Percentiles rank a stretch among this genome's conserved stretches.
These are phyloP conservation scores for Poteriospumella lacustris DNA, from an alignment of 108 stramenopile species.

Conservation along the genomic window DNA sequence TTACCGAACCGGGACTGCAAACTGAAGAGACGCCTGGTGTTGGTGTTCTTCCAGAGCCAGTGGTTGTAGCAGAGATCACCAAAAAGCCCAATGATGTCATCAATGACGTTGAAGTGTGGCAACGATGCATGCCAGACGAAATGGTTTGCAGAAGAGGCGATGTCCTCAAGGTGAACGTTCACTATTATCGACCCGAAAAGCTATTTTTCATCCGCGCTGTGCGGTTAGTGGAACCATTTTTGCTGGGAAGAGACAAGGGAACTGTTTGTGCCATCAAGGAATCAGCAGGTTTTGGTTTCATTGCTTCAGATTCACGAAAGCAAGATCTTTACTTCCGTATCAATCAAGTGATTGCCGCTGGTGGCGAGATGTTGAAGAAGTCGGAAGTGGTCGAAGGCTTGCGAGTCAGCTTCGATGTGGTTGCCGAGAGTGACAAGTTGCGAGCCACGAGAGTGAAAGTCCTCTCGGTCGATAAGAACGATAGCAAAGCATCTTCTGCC, in stretches of 20 bases:
- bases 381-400: not conserved
- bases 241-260: not conserved
- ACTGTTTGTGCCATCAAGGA: conserved; percentile 17
- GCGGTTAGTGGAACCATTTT: not conserved
- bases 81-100: not conserved
- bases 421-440: not conserved
- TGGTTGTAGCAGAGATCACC: not conserved
- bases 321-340: conserved; percentile 5
- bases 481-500: too few relatives aligned
- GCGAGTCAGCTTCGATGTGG: not conserved
- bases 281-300: not conserved
- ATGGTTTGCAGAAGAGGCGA: conserved; percentile 15
- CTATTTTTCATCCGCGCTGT: not conserved
- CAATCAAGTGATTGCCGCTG: not conserved
- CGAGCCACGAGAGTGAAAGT: conserved; percentile 5
- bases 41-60: not conserved
- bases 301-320: not conserved
- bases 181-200: conserved; percentile 26
- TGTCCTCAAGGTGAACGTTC: not conserved
- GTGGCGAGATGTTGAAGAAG: not conserved
- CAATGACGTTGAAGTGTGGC: conserved; percentile 11
- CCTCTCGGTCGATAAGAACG: too few relatives aligned
- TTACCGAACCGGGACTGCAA: not conserved
- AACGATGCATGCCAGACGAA: conserved; percentile 11
- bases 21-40: not conserved